phyloP scores from a whole-genome alignment of 2,329 filamentous ascomycete genomes.

The Neurospora sp. region DNA sequence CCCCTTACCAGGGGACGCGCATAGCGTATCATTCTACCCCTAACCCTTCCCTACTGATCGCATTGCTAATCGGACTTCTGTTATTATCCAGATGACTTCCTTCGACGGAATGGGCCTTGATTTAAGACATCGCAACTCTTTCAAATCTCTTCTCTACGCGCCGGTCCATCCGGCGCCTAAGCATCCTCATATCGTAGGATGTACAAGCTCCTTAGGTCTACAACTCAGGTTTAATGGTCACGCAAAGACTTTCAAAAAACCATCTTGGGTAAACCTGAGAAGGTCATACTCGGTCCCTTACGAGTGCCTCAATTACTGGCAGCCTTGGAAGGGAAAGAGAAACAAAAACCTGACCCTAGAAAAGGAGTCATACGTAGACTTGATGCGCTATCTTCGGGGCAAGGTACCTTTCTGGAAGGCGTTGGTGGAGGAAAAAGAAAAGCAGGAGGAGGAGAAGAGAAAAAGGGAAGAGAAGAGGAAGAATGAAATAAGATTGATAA shows the following conservation, averaged over 20 bases:
- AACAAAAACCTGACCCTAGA: neutral
- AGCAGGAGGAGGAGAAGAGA: neutral
- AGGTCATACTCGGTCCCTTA: neutral
- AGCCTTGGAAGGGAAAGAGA: neutral
- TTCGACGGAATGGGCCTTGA: fast-evolving
- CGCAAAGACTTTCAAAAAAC: neutral
- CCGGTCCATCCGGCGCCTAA: neutral
- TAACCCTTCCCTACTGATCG: neutral
- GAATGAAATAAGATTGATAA: too few relatives aligned
- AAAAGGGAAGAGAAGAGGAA: neutral
- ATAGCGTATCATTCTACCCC: neutral
- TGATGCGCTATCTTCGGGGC: neutral
- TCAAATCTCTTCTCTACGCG: neutral
- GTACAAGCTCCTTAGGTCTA: too few relatives aligned
- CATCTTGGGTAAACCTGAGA: neutral
- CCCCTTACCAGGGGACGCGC: neutral
- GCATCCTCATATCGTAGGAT: neutral
- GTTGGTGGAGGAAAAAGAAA: too few relatives aligned
- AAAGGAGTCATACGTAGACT: neutral
- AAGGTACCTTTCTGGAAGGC: fast-evolving
- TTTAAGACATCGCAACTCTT: too few relatives aligned
- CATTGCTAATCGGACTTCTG: neutral
- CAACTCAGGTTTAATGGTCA: neutral
- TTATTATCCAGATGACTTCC: neutral
- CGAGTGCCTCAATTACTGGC: neutral